Evolutionary conservation across 768 basidiomycete species (phyloP), one percentile per base, ranked within the genome.

Genomic region (Zangia roseola): DNA sequence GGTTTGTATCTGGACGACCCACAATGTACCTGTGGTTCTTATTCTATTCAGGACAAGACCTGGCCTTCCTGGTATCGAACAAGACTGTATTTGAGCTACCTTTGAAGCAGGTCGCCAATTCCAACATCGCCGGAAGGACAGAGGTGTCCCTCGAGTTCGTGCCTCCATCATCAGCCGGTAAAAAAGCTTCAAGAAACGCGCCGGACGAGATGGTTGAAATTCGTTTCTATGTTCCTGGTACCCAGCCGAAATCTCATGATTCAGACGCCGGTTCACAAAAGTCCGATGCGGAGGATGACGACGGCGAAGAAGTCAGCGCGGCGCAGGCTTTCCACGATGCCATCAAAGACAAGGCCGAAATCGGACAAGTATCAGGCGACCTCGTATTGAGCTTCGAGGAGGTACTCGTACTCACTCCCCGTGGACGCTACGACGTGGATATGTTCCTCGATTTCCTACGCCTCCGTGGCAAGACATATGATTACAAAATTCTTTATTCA

Each of bases 131-230:
- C 12, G 93, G 92, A 19, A 91, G 91, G 53, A 94, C 92, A 10
- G 97, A 99, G 67, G 97, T 99, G n/a, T 93, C 97, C 0, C 82
- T 99, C n/a, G 97, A 99, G 65, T 97, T 98, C 63, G 74, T 81
- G 24, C 70, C 75, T 43, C 71, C 78, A 19, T 73, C 79, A 0
- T 58, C 70, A 3, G 62, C 67, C 3, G 66, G 71, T 17, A 81
- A 76, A 61, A 74, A 78, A 58, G 53, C 69, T 16, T 60, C 74
- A 34, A 68, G 71, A 55, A 58, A 65, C 36, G 74, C 69, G 0
- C 72, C 74, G 0, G 95, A 98, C 57, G 94, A 97, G 66, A 83
- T 97, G 74, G 85, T 91, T 36, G 97, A 99, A 69, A 94, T 98
- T 58, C 84, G 97, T 13, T 92, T 99, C 76, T 92, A 93, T 57